phyloP scores from a whole-genome alignment of 129 eudicot species.

The Logfia minima region DNA sequence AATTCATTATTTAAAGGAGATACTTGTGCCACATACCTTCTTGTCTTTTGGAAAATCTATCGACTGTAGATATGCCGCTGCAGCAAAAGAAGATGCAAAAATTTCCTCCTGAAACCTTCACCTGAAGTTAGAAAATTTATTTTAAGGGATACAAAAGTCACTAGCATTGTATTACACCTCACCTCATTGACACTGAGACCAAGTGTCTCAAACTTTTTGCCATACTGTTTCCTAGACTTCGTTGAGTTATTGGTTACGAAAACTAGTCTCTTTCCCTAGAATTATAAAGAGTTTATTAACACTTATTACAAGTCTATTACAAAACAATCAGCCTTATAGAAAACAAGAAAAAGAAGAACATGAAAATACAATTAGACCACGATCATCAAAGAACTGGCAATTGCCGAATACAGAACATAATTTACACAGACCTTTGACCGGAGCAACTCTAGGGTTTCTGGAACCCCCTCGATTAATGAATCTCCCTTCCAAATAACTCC shows the following conservation, averaged over 20 bases:
- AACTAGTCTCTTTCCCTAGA: slow-evolving; percentile 79
- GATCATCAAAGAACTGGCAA: background rate
- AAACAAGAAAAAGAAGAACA: background rate
- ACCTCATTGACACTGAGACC: slow-evolving; percentile 94
- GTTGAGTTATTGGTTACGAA: slow-evolving; percentile 98
- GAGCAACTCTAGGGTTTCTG: slow-evolving; percentile 94
- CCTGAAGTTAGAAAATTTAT: slow-evolving; percentile 28
- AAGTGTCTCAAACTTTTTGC: slow-evolving; percentile 93
- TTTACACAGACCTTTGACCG: slow-evolving; percentile 64
- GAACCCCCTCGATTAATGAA: slow-evolving; percentile 86
- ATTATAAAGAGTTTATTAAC: background rate
- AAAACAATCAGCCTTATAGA: background rate
- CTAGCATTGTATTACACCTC: slow-evolving; percentile 29
- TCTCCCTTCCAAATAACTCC: slow-evolving; percentile 99
- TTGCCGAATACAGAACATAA: background rate
- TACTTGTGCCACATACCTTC: slow-evolving; percentile 50
- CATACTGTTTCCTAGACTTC: slow-evolving; percentile 95
- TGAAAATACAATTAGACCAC: background rate
- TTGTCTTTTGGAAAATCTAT: slow-evolving; percentile 93
- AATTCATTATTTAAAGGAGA: slow-evolving; percentile 4
- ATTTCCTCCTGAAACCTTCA: slow-evolving; percentile 88
- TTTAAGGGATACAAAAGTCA: slow-evolving; percentile 15
- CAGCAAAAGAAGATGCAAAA: slow-evolving; percentile 99
- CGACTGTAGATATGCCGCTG: slow-evolving; percentile 92
- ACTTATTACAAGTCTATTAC: background rate